Evolutionary conservation across 1,284 basidiomycete species (phyloP).

Genomic region (Apiotrichum montevideense): DNA sequence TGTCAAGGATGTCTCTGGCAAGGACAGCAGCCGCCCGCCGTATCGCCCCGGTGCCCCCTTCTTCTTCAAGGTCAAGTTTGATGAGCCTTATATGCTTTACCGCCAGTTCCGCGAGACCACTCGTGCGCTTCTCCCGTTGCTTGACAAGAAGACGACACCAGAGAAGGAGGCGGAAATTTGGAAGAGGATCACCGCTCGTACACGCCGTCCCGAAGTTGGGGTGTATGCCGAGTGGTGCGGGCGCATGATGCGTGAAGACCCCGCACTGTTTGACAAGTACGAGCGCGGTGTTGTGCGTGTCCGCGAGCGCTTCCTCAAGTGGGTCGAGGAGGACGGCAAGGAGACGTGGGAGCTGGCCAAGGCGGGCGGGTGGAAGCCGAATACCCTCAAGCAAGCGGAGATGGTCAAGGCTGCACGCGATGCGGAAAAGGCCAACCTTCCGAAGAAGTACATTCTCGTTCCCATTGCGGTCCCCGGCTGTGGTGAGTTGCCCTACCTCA

Average conservation of each 20-base stretch:
- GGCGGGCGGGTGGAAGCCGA: constrained; percentile 34
- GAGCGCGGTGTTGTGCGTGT: constrained; percentile 70
- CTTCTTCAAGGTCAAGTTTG: constrained; percentile 99
- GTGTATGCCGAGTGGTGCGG: constrained; percentile 48
- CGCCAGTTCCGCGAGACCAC: constrained; percentile 96
- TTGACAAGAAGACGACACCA: constrained; percentile 7
- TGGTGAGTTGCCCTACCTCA: constrained; percentile 51
- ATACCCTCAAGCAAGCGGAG: constrained; percentile 4
- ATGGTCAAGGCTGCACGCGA: constrained; percentile 19
- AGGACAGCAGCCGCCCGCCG: constrained; percentile 52
- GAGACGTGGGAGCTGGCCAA: constrained; percentile 49
- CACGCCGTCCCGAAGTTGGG: constrained; percentile 45
- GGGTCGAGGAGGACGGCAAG: constrained; percentile 57
- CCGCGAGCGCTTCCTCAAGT: constrained; percentile 70
- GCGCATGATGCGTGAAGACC: constrained; percentile 60
- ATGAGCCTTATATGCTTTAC: constrained; percentile 98
- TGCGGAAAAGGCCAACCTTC: constrained; percentile 27
- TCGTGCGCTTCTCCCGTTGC: constrained; percentile 58
- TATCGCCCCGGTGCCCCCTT: constrained; percentile 76
- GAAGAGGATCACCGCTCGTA: constrained; percentile 33
- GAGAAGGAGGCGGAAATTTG: constrained; percentile 29
- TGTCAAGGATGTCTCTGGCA: constrained; percentile 47
- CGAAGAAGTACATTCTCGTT: constrained; percentile 75
- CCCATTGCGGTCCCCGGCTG: constrained; percentile 89
- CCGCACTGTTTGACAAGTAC: constrained; percentile 60